Conservation (phyloP, 306 rosid genomes). For the Erythrophleum fordii region DNA sequence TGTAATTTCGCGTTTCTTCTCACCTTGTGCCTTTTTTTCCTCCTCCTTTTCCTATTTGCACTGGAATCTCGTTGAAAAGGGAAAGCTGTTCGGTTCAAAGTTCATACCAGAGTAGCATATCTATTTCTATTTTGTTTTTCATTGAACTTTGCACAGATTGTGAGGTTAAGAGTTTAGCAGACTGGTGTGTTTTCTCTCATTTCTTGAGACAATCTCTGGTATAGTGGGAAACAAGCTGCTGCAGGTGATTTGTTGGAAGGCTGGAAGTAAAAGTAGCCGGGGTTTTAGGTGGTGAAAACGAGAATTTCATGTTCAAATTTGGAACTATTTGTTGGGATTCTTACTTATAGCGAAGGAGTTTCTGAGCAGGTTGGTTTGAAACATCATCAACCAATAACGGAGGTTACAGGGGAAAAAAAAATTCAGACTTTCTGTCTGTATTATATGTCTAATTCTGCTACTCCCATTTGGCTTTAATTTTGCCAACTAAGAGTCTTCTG, state of each 20-base stretch:
- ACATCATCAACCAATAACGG: constrained; percentile 33
- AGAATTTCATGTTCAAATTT: constrained; percentile 21
- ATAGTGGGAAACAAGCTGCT: constrained; percentile 3
- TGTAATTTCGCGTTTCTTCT: constrained; percentile 1
- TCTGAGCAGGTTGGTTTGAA: constrained; percentile 19
- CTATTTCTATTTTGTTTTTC: not conserved
- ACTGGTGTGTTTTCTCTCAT: not conserved
- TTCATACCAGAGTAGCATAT: not conserved
- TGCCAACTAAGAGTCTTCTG: constrained; percentile 38
- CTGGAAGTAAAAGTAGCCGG: constrained; percentile 1
- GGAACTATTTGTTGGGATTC: constrained; percentile 33
- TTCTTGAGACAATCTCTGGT: not conserved
- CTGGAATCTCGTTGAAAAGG: constrained; percentile 37
- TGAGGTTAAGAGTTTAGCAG: not conserved
- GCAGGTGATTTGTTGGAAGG: not conserved
- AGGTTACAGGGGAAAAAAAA: constrained; percentile 9
- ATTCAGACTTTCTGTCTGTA: constrained; percentile 33
- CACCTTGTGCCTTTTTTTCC: not conserved
- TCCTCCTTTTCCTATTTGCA: not conserved
- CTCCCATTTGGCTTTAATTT: constrained; percentile 37
- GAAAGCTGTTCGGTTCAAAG: not conserved
- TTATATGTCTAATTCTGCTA: constrained; percentile 18
- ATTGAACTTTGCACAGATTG: constrained; percentile 4
- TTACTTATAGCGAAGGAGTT: not conserved
- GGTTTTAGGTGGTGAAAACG: constrained; percentile 9